phyloP scores from a whole-genome alignment of 106 monocot species.

The Allium sativum region DNA sequence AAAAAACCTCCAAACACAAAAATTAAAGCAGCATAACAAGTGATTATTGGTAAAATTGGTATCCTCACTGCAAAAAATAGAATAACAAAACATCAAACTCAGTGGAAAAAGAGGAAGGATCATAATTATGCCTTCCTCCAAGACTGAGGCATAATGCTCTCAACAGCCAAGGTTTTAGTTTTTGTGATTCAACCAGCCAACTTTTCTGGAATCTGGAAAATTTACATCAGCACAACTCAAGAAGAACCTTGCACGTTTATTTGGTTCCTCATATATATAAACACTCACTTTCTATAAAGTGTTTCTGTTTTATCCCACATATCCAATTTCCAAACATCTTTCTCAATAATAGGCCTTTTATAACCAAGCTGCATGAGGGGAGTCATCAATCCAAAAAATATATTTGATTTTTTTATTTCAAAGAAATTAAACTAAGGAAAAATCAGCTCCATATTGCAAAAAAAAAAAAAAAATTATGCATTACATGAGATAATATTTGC shows the following conservation, averaged over 20 bases:
- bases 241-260: too few relatives aligned
- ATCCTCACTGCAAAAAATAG: not conserved
- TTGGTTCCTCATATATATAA: not conserved
- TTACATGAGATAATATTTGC: constrained; percentile 73
- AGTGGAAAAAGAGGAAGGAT: not conserved
- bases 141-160: constrained; percentile 74
- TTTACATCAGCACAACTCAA: not conserved
- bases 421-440: not conserved
- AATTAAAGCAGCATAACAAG: constrained; percentile 10
- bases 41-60: not conserved
- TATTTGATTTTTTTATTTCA: too few relatives aligned
- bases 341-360: constrained; percentile 85
- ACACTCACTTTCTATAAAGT: constrained; percentile 41
- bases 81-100: not conserved
- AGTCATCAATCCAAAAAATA: constrained; percentile 85
- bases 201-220: constrained; percentile 65
- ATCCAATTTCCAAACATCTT: constrained; percentile 98
- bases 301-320: constrained; percentile 95
- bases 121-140: constrained; percentile 59
- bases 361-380: constrained; percentile 89
- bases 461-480: too few relatives aligned
- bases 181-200: constrained; percentile 70
- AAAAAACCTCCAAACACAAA: constrained; percentile 97
- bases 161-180: constrained; percentile 82
- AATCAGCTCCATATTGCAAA: not conserved